Evolutionary conservation across 2,329 filamentous ascomycete species (phyloP).

Genomic region (Tolypocladium cylindrosporum): DNA sequence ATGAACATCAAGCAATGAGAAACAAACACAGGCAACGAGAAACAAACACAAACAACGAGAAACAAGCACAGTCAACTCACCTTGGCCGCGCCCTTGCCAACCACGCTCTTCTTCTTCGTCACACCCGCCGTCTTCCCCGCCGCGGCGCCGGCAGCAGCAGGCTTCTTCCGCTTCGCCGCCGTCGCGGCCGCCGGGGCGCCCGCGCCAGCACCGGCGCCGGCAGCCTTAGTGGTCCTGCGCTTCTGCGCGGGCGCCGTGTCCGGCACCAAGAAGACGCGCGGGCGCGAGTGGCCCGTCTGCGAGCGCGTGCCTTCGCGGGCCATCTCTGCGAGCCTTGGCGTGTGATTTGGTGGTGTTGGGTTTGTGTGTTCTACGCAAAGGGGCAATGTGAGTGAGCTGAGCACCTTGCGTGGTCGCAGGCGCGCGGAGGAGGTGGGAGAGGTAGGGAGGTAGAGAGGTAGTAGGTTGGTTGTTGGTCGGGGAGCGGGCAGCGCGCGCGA

Average conservation of each 20-base stretch:
- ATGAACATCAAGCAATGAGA: too few relatives aligned
- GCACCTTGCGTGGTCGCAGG: not conserved
- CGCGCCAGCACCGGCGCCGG: not conserved
- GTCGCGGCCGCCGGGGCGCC: not conserved
- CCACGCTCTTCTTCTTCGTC: not conserved
- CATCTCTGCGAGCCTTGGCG: constrained; percentile 19
- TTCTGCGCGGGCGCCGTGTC: constrained; percentile 36
- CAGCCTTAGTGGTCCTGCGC: constrained; percentile 18
- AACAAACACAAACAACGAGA: too few relatives aligned
- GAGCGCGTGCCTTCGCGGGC: constrained; percentile 42
- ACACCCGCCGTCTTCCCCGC: constrained; percentile 1
- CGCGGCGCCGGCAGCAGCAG: not conserved
- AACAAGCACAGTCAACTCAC: not conserved
- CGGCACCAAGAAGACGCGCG: constrained; percentile 38
- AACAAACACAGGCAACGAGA: too few relatives aligned
- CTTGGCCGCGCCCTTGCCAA: not conserved
- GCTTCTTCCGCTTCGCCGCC: not conserved
- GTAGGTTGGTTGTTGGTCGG: not conserved
- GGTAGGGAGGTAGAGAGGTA: not conserved
- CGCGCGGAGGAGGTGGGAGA: not conserved
- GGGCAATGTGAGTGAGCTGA: not conserved
- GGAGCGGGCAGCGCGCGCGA: not conserved
- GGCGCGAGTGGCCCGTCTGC: constrained; percentile 40
- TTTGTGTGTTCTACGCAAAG: not conserved
- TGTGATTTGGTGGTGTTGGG: not conserved